Conservation (phyloP, 148 eudicot genomes). For the Chenopodium suecicum region DNA sequence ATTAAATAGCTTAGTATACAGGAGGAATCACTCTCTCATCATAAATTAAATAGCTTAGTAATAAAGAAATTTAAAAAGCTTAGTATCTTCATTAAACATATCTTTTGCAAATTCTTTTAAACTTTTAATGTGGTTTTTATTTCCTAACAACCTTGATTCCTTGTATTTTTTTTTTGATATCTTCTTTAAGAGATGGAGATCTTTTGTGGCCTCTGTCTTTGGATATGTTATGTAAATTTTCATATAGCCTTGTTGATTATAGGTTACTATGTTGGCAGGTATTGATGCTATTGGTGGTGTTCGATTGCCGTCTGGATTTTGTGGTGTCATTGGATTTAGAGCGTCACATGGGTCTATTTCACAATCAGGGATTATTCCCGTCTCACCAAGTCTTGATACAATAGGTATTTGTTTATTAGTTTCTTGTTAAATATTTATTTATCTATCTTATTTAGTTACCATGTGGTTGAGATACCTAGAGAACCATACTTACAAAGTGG, state of each 20-base stretch:
- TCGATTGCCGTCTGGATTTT: conserved; percentile 86
- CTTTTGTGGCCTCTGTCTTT: neutral
- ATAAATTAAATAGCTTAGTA: neutral
- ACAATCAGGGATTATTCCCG: conserved; percentile 66
- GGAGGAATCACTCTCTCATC: too few relatives aligned
- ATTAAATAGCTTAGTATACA: neutral
- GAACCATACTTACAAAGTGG: neutral
- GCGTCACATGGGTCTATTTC: conserved; percentile 78
- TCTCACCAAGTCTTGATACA: conserved; percentile 79
- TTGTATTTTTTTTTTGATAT: too few relatives aligned
- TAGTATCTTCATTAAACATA: too few relatives aligned
- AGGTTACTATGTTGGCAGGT: conserved; percentile 46
- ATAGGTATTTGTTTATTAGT: conserved; percentile 55
- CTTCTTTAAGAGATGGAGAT: neutral
- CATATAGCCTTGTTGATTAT: conserved; percentile 5
- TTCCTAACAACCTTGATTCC: too few relatives aligned
- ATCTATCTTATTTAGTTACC: neutral
- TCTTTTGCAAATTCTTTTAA: too few relatives aligned
- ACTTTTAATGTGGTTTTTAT: too few relatives aligned
- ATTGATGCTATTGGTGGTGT: conserved; percentile 90
- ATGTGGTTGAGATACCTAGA: neutral
- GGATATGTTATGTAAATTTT: neutral
- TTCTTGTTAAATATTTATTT: neutral
- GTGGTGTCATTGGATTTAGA: conserved; percentile 80
- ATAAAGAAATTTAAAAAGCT: too few relatives aligned